Percentiles rank a stretch among this genome's conserved stretches.
Evolutionary conservation across 2,329 filamentous ascomycete genomes (phyloP).

Genomic region (Fusarium sarcochroum): DNA sequence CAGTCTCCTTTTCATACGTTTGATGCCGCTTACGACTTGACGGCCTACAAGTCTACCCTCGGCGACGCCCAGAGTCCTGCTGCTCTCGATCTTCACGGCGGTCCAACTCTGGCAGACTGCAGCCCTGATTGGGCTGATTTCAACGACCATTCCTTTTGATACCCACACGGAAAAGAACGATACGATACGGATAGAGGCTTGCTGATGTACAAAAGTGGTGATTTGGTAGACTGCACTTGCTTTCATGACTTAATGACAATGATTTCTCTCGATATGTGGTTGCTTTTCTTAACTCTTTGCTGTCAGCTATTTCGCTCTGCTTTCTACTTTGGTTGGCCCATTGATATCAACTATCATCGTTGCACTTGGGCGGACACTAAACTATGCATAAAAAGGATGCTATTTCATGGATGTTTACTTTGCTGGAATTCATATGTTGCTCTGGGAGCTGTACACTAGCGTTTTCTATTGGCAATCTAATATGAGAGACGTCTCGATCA

Average conservation of each 20-base stretch:
- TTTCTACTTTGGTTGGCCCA: slow-evolving; percentile 9
- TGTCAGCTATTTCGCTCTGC: slow-evolving; percentile 18
- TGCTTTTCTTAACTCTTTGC: slow-evolving; percentile 14
- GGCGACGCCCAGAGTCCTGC: slow-evolving; percentile 49
- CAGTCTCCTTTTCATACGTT: slow-evolving; percentile 58
- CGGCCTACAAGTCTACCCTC: slow-evolving; percentile 52
- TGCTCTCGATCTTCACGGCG: slow-evolving; percentile 43
- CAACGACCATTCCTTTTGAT: slow-evolving; percentile 53
- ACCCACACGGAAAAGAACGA: slow-evolving; percentile 40
- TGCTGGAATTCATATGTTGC: slow-evolving; percentile 16
- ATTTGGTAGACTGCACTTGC: slow-evolving; percentile 43
- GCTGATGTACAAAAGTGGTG: slow-evolving; percentile 47
- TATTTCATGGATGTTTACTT: neutral
- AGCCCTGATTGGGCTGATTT: slow-evolving; percentile 52
- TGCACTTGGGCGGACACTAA: neutral
- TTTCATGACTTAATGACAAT: slow-evolving; percentile 52
- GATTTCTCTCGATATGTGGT: slow-evolving; percentile 20
- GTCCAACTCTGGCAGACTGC: slow-evolving; percentile 48
- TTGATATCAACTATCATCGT: slow-evolving; percentile 1
- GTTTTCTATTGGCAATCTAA: slow-evolving; percentile 8
- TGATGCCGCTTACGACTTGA: slow-evolving; percentile 58
- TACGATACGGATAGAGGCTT: slow-evolving; percentile 41
- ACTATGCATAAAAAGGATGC: slow-evolving; percentile 15
- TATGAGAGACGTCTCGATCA: slow-evolving; percentile 1
- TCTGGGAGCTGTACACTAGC: slow-evolving; percentile 31